These are phyloP conservation scores for Aegilops speltoides DNA, from an alignment of 176 grass and related monocot species.

Conservation along the genomic window DNA sequence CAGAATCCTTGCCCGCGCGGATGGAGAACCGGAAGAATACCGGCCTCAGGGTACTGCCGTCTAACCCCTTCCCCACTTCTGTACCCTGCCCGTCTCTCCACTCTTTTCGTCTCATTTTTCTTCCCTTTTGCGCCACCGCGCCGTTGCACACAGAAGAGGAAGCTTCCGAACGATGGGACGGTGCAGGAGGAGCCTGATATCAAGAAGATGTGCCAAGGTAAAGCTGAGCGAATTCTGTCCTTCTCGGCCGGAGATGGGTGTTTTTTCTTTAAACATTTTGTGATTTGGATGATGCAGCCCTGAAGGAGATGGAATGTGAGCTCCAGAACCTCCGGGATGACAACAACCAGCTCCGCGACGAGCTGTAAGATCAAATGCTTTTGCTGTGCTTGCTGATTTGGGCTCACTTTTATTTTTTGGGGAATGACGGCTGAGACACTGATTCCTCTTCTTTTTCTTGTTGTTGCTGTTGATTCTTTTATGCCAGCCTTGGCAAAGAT, in stretches of 20 bases:
- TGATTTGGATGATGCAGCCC: conserved; percentile 27
- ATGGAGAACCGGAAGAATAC: conserved; percentile 57
- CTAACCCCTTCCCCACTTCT: neutral
- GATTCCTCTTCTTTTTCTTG: neutral
- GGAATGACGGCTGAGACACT: neutral
- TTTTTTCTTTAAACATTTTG: neutral
- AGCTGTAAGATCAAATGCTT: conserved; percentile 48
- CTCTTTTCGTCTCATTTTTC: neutral
- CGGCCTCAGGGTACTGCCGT: conserved; percentile 43
- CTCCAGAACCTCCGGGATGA: conserved; percentile 40
- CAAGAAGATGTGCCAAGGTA: conserved; percentile 44
- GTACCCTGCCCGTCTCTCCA: neutral
- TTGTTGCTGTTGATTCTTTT: neutral
- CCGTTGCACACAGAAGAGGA: conserved; percentile 49
- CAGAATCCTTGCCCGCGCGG: neutral
- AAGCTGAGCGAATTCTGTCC: neutral
- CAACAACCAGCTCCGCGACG: conserved; percentile 35
- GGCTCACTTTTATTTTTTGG: neutral
- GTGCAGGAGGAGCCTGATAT: conserved; percentile 3
- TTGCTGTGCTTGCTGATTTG: neutral
- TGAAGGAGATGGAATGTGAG: conserved; percentile 27
- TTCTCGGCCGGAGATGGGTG: neutral
- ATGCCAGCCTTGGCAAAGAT: conserved; percentile 37
- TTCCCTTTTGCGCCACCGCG: neutral
- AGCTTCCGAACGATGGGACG: conserved; percentile 38